Percentiles rank a stretch among this genome's conserved stretches.
Evolutionary conservation across 495 filamentous ascomycete species (phyloP).

Genomic region (Lichenothelia convexa): DNA sequence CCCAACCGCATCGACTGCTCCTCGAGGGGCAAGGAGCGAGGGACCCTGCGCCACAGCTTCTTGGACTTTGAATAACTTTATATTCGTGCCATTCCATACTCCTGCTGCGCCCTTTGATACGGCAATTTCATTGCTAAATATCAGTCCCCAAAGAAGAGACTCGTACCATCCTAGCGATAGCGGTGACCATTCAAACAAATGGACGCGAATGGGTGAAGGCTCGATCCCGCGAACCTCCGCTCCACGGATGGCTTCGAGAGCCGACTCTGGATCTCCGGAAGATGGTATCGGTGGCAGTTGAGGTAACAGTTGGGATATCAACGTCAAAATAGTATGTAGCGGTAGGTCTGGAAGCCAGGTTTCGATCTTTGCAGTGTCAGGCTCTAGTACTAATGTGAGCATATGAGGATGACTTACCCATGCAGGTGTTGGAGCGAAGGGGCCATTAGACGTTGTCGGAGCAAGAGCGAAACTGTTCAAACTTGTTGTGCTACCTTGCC

Average conservation of each 20-base stretch:
- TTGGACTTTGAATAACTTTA: conserved; percentile 81
- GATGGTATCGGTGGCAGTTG: conserved; percentile 22
- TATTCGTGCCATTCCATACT: conserved; percentile 81
- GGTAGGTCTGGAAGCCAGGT: conserved; percentile 85
- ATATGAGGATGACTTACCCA: conserved; percentile 37
- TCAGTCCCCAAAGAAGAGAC: conserved; percentile 83
- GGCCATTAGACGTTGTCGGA: conserved; percentile 29
- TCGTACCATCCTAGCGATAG: conserved; percentile 93
- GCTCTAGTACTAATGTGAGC: conserved; percentile 3
- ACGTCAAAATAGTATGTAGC: conserved; percentile 70
- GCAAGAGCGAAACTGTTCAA: conserved; percentile 46
- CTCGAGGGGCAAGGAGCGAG: conserved; percentile 62
- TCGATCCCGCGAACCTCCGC: conserved; percentile 44
- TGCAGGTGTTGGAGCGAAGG: conserved; percentile 59
- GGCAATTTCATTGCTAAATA: conserved; percentile 79
- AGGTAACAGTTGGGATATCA: conserved; percentile 42
- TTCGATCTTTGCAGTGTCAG: conserved; percentile 46
- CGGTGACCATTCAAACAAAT: conserved; percentile 91
- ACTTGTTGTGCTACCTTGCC: conserved; percentile 82
- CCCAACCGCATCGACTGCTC: conserved; percentile 89
- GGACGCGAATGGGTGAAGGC: conserved; percentile 54
- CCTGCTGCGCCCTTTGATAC: conserved; percentile 78
- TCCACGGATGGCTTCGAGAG: conserved; percentile 13
- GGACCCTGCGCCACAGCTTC: conserved; percentile 65
- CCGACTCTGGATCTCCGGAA: conserved; percentile 5